Evolutionary conservation across 306 rosid genomes (phyloP), one percentile per base, ranked within the genome.

Genomic region (Quercus rubra): DNA sequence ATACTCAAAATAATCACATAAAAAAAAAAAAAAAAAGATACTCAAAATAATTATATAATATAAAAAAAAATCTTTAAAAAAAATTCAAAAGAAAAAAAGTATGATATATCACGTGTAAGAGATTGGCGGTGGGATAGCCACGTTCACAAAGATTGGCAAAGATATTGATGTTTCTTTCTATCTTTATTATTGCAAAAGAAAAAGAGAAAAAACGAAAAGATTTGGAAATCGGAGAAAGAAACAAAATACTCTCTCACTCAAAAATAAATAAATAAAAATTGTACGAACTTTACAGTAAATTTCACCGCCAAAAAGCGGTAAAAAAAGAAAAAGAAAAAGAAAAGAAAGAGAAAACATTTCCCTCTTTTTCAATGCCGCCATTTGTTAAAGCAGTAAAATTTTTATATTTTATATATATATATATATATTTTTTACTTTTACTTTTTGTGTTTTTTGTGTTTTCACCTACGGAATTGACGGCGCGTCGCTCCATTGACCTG

Each of bases 41-140:
- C 52, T 11, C 8, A 20, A 57, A 17, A 57, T 57, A 57, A 17
- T 6, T 20, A 57, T 3, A 17, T 14, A 57, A 57, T 4, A 57
- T 3, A 56, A 56, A 56, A 56, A 55, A 57, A 18, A 56, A 56
- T 6, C 3, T 14, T 12, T 63, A 0, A 12, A 63, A 23, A n/a
- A 66, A 1, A 46, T 12, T 1, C 19, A 57, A 74, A 78, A 3
- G 6, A 1, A 12, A 5, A 12, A 55, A 58, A 56, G 58, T 78
- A 81, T 77, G 82, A 87, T 84, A 55, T 31, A 15, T 74, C 94
- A 87, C 92, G 91, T 92, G 91, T 14, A 38, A 15, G 52, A 43
- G 13, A 51, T 74, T 63, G 61, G 28, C 28, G 74, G 61, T 69
- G 70, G 51, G 11, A 30, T 7, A 25, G 30, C 69, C 38, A 25